Evolutionary conservation across 2,329 filamentous ascomycete genomes (phyloP), one percentile per base, ranked within the genome.

Genomic region (Aspergillus sp.): DNA sequence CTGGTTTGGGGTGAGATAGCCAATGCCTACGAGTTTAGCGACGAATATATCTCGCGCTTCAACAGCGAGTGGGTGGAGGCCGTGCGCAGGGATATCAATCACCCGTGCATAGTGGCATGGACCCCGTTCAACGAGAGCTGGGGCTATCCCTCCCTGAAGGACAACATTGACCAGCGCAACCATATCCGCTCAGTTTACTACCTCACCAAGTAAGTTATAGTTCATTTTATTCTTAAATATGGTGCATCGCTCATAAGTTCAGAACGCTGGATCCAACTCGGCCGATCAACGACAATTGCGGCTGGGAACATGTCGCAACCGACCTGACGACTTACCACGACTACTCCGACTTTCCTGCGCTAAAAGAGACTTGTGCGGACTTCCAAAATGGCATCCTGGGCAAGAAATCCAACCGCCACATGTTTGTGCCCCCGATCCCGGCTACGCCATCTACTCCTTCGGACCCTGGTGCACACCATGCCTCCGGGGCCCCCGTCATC

Each of bases 1-100:
- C 71, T 90, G 23, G 81, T 91, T 3, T 86, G 90, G 64, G 88
- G 90, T 63, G 89, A 91, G 66, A 90, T 90, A 85, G 88, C 71
- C 72, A 89, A 87, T 64, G 84, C 84, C 1, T 90, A 88, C 68
- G 80, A 84, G 59, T 89, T 88, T 71, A 84, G 80, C 63, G 68
- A 80, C 5, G 81, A 84, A 30, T 88, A 87, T 63, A 78, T 84
- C 7, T 79, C 83, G 23, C 79, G 86, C 0, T 88, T 89, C 76
- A 82, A 87, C 64, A 77, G 82, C 54, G 88, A 90, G 68, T 90
- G 88, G 88, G 77, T 79, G 1, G 86, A 87, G 69, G 81, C 83
- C 5, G 83, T 90, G 5, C 81, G 81, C 68, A 76, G 88, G 19
- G 87, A 88, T 66, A 84, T 89, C 62, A 90, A 89, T 65, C 86